phyloP scores from a whole-genome alignment of 441 rosid species.

The Mallotus repandus region DNA sequence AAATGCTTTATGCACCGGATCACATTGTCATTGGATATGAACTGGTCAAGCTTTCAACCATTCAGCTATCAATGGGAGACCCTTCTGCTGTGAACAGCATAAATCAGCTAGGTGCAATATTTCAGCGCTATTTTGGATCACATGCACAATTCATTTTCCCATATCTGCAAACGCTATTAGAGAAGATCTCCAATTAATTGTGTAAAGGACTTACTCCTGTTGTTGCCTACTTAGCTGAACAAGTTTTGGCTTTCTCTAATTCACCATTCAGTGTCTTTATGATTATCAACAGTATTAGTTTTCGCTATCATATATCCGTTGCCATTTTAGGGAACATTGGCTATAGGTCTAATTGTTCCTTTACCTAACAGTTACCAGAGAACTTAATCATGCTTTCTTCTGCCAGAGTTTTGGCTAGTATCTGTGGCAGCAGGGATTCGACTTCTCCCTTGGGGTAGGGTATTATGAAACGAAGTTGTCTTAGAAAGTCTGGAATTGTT shows the following conservation, averaged over 20 bases:
- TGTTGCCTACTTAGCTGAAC: background rate
- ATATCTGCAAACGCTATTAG: conserved; percentile 42
- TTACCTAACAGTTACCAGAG: no score
- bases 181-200: conserved; percentile 24
- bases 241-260: background rate
- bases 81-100: conserved; percentile 36
- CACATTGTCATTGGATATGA: conserved; percentile 80
- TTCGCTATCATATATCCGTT: background rate
- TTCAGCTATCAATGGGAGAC: conserved; percentile 53
- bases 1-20: conserved; percentile 53
- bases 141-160: conserved; percentile 50
- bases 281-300: background rate
- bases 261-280: background rate
- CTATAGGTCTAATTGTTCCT: no score
- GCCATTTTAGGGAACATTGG: background rate
- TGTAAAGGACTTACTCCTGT: no score
- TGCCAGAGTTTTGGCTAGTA: no score
- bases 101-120: conserved; percentile 40
- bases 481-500: no score
- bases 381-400: no score
- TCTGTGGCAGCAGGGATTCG: no score
- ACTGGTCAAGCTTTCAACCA: conserved; percentile 70
- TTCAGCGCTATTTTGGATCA: conserved; percentile 54
- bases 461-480: no score
- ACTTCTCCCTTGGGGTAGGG: no score